Base-by-base conservation (phyloP, 2,329 filamentous ascomycete species). In the Blumeriella jaapii region DNA sequence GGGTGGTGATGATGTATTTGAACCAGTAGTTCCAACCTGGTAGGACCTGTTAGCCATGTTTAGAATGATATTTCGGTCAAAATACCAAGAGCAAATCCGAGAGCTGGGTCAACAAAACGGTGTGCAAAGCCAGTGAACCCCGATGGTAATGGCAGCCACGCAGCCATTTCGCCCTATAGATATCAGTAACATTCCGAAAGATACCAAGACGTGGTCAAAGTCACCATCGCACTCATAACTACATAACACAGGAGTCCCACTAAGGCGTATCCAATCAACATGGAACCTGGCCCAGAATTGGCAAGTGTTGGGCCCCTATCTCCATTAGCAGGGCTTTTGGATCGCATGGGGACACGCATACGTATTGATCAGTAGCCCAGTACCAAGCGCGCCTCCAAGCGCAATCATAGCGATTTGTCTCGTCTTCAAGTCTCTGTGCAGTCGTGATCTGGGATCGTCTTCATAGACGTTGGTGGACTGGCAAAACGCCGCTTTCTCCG, bases 71-170 rank as follows among this genome's bases (percentile, higher is more conserved):
- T n/a, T n/a, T n/a, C n/a, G n/a, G n/a, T n/a, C n/a, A n/a, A n/a
- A n/a, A n/a, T 61, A 82, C 68, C 81, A 9, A 87, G 68, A 38
- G 80, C 71, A 56, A 91, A 91, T 36, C 83, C 83, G 16, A 91
- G 69, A 41, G 82, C 80, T 34, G 82, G 82, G 49, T 91, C 82
- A 51, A 76, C 80, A 62, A 85, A 91, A 30, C 83, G 71, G 41
- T 75, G 70, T 15, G 83, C 82, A 53, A 87, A 91, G 51, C 81
- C 81, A 41, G 82, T 82, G 59, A 91, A 93, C 48, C 83, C 83
- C 54, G 79, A 74, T 36, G 74, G 71, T 50, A 86, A 67, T 32
- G 83, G 83, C 20, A 91, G 59, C 80, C 81, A 91, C 34, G 82
- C 72, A 6, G 82, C 81, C 81, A 91, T 91, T 59, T 89, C 82